Evolutionary conservation across 2,329 filamentous ascomycete genomes (phyloP).

Genomic region (Talaromyces marneffei): DNA sequence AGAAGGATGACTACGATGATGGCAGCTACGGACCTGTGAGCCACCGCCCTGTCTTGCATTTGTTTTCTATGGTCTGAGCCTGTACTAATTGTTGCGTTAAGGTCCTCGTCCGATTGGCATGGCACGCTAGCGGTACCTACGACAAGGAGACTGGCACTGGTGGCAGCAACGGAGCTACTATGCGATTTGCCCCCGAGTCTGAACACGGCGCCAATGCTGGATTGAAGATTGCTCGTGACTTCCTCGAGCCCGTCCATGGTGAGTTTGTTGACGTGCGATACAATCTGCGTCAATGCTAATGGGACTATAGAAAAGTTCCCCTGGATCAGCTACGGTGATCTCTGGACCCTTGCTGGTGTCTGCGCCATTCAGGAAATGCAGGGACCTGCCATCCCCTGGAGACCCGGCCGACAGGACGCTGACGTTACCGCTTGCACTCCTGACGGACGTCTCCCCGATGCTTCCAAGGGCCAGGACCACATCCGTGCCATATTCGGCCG

Average conservation of each 20-base stretch:
- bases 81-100: constrained; percentile 18
- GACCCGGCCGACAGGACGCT: constrained; percentile 75
- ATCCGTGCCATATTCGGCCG: constrained; percentile 88
- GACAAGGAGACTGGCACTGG: constrained; percentile 83
- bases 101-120: constrained; percentile 79
- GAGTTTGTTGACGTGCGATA: constrained; percentile 26
- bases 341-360: constrained; percentile 88
- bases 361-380: constrained; percentile 91
- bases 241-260: constrained; percentile 87
- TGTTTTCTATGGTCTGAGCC: background rate
- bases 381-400: constrained; percentile 79
- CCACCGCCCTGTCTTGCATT: background rate
- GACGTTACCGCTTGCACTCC: constrained; percentile 83
- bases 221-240: constrained; percentile 77
- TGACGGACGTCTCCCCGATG: constrained; percentile 85
- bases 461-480: constrained; percentile 68
- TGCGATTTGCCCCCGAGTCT: constrained; percentile 86
- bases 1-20: constrained; percentile 93
- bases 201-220: constrained; percentile 93
- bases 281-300: constrained; percentile 8
- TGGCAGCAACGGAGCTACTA: constrained; percentile 92
- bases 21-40: constrained; percentile 82
- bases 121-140: constrained; percentile 91
- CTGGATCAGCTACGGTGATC: constrained; percentile 93
- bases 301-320: constrained; percentile 63